Base-by-base conservation (phyloP, 108 stramenopile genomes). In the Nitzschia putrida region DNA sequence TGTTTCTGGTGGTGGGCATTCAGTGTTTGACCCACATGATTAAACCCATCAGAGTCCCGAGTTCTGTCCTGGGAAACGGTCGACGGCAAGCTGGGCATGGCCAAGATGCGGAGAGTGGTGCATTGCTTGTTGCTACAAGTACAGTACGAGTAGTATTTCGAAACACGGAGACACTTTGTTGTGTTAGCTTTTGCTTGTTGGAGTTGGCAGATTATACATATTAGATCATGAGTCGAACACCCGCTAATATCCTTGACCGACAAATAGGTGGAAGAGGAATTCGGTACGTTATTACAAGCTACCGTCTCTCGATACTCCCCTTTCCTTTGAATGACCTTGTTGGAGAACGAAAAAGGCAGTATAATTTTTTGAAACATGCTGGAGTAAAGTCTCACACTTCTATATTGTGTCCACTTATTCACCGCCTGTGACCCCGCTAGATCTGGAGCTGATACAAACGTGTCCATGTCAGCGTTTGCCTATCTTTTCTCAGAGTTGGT, bases 401-500 rank as follows among this genome's bases (percentile, higher is more conserved):
- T 49, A 3, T 49, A 18, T 5, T 2, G n/a, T 5, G 47, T 18
- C 14, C 2, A 1, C 6, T 6, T 49, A 4, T 49, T 2, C 6
- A 5, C 2, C 14, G 3, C 47, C 47, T 22, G 21, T 55, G 21
- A 1, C 6, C 24, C 60, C 9, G 1, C 23, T 43, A 53, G 7
- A 53, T 56, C 41, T 44, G 26, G 9, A 26, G 60, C 23, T 8
- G 64, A 59, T 26, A 56, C 47, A 43, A 65, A 72, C 20, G 95
- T 97, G 14, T 93, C 93, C 34, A 81, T 97, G 42, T 92, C 90
- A 58, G 84, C 93, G 38, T 98, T 97, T 84, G 89, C 92, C 45
- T 95, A 95, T 78, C 77, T 98, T 8, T 97, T 95, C 68, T 92
- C 90, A 0, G 97, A 98, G 77, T 80, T 98, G 71, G 97, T 98